Evolutionary conservation across 228 moss, liverwort and hornwort species (phyloP), one percentile per base, ranked within the genome.

Genomic region (Sphagnum magellanicum): DNA sequence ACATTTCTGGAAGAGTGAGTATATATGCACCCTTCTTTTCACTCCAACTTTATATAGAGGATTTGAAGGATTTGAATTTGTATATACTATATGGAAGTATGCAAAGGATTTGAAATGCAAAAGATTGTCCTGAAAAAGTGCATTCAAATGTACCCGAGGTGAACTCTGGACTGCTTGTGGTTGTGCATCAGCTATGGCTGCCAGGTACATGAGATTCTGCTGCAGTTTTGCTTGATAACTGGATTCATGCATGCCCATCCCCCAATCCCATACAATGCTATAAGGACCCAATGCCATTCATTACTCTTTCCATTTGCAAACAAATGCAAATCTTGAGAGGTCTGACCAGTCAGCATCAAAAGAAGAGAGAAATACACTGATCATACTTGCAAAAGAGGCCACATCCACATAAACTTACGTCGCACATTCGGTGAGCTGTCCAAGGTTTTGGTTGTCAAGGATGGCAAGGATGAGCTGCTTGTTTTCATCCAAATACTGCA

Each of bases 401-500:
- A 32, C 32, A 32, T 32, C 32, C 32, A 32, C 32, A 32, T 32
- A 32, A 32, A 16, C 74, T 15, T 83, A 86, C 86, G 75, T 82
- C 48, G 86, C 86, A 76, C 86, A 86, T 72, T 86, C 86, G 63
- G 83, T 71, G 71, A 71, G 71, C 64, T 71, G 63, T 48, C 71
- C 71, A 71, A 71, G 71, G 48, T 71, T 71, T 59, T 86, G 86
- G 47, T 86, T 86, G 55, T 86, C 86, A 66, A 86, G 86, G 60
- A 86, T 86, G 14, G 86, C 86, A 65, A 86, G 86, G 32, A 83
- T 86, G 71, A 86, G 82, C 76, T 86, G 82, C 72, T 86, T 86
- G 76, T 86, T 86, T 79, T 86, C 86, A 63, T 86, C 86, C 82
- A 86, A 74, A 67, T 86, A 86, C 86, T 86, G 82, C 86, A 80